A percentile compares a stretch with the other conserved stretches of the same genome.
These are phyloP conservation scores for Globisporangium abappressorium DNA, from an alignment of 352 stramenopile genomes.

Conservation along the genomic window DNA sequence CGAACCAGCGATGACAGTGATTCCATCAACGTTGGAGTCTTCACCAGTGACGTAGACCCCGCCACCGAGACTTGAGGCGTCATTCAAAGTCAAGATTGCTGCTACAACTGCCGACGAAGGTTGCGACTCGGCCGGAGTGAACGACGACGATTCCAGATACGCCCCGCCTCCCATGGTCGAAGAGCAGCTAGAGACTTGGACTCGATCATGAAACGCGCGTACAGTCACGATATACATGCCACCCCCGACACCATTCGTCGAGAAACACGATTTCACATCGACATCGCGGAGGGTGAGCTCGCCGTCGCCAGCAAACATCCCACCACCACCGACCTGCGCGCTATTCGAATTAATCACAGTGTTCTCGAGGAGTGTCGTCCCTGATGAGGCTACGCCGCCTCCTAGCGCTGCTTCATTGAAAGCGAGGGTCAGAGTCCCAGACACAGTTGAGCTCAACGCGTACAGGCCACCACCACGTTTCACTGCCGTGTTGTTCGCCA, in stretches of 20 bases:
- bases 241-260: conserved; percentile 22
- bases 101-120: not conserved
- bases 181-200: conserved; percentile 23
- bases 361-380: conserved; percentile 16
- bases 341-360: conserved; percentile 21
- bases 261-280: conserved; percentile 20
- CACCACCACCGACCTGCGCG: conserved; percentile 25
- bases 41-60: conserved; percentile 30
- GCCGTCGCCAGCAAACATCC: conserved; percentile 23
- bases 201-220: conserved; percentile 17
- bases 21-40: conserved; percentile 16
- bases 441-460: conserved; percentile 20
- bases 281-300: conserved; percentile 24
- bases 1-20: conserved; percentile 13
- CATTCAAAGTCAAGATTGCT: conserved; percentile 10
- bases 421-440: conserved; percentile 18
- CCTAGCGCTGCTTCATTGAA: conserved; percentile 27
- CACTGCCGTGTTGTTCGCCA: conserved; percentile 23
- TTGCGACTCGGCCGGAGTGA: conserved; percentile 12
- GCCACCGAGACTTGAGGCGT: conserved; percentile 27
- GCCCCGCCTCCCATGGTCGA: conserved; percentile 28
- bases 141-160: conserved; percentile 26
- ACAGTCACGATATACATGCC: conserved; percentile 25
- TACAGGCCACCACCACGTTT: conserved; percentile 32
- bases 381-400: conserved; percentile 21